These are phyloP conservation scores for Thermothelomyces thermophilus DNA, from an alignment of 2,329 filamentous ascomycete species.

Conservation along the genomic window DNA sequence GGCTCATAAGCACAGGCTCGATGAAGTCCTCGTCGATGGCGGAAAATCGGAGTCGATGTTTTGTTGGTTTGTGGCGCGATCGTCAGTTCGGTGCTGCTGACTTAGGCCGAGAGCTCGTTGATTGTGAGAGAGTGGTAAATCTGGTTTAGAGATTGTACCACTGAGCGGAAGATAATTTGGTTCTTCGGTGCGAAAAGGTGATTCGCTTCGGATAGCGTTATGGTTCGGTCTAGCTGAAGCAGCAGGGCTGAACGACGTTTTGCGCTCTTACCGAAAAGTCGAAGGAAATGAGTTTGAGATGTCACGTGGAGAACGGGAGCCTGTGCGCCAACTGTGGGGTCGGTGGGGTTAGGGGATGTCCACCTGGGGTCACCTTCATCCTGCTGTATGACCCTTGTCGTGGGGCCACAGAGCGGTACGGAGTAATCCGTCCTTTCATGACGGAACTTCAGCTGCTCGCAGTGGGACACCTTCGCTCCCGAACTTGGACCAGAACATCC, in stretches of 20 bases:
- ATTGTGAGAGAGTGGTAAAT: not conserved
- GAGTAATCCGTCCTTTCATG: no score
- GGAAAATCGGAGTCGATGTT: not conserved
- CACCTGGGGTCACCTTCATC: no score
- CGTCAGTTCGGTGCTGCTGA: not conserved
- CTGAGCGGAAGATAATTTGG: not conserved
- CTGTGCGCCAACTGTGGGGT: not conserved
- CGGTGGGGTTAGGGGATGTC: not conserved
- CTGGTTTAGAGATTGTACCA: not conserved
- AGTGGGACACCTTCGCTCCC: no score
- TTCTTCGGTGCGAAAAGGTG: conserved; percentile 1
- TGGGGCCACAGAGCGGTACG: no score
- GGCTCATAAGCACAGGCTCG: not conserved
- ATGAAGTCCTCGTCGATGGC: not conserved
- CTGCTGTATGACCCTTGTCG: no score
- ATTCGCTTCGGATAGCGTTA: not conserved
- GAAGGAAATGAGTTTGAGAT: conserved; percentile 2
- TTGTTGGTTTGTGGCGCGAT: no score
- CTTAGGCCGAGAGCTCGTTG: not conserved
- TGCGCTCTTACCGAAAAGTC: conserved; percentile 10
- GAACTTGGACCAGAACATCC: no score
- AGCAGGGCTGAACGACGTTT: conserved; percentile 15
- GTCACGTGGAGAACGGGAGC: conserved; percentile 12
- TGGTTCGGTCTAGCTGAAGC: conserved; percentile 1
- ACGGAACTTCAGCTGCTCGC: no score